Percentiles rank a stretch among this genome's conserved stretches.
These are phyloP conservation scores for Prunus yedoensis DNA, from an alignment of 331 rosid genomes.

Conservation along the genomic window DNA sequence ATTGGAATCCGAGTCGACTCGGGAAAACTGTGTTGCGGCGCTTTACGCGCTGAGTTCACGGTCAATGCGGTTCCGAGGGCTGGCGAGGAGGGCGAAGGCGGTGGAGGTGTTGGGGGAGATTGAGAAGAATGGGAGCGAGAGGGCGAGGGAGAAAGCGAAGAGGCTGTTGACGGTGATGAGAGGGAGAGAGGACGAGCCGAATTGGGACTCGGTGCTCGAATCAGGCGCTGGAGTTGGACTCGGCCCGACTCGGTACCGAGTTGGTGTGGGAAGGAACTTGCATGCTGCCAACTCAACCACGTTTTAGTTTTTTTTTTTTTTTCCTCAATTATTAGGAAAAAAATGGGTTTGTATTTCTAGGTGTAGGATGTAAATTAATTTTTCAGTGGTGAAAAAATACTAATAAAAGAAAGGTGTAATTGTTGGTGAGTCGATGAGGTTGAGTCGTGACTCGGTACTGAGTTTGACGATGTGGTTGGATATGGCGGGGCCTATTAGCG, in stretches of 20 bases:
- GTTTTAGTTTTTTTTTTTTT: constrained; percentile 35
- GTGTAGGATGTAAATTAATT: constrained; percentile 24
- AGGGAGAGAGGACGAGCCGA: constrained; percentile 35
- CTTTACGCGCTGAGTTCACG: constrained; percentile 67
- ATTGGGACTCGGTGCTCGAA: constrained; percentile 30
- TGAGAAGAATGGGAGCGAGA: constrained; percentile 64
- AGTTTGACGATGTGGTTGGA: not conserved
- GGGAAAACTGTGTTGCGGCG: constrained; percentile 82
- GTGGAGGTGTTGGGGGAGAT: constrained; percentile 64
- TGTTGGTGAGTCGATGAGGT: not conserved
- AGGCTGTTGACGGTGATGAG: constrained; percentile 72
- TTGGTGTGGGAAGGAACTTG: constrained; percentile 37
- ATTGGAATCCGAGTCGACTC: constrained; percentile 56
- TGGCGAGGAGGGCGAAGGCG: constrained; percentile 76
- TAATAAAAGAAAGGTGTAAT: not conserved
- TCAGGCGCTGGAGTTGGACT: constrained; percentile 38
- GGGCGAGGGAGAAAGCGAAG: constrained; percentile 76
- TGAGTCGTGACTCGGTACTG: not conserved
- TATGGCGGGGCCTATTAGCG: not conserved
- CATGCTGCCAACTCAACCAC: constrained; percentile 47
- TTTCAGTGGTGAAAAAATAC: not conserved
- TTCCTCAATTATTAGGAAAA: not conserved
- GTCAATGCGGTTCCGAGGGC: constrained; percentile 73
- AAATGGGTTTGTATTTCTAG: not conserved
- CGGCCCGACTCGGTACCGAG: constrained; percentile 26